Evolutionary conservation across 2,329 filamentous ascomycete genomes (phyloP).

Genomic region (Aspergillus pseudonomiae): DNA sequence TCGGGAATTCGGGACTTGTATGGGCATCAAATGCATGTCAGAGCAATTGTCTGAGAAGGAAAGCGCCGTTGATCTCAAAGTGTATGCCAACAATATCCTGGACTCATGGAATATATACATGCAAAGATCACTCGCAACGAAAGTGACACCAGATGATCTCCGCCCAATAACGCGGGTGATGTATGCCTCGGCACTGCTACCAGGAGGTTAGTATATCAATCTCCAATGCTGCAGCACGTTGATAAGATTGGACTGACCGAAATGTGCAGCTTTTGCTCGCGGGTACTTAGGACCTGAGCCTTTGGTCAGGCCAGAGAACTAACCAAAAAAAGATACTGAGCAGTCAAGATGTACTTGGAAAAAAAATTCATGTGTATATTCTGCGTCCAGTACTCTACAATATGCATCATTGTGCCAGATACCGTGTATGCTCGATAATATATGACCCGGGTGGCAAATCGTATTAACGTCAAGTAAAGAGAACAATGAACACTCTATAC

Average conservation of each 20-base stretch:
- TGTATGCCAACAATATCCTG: constrained; percentile 40
- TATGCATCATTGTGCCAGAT: background rate
- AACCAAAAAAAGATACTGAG: background rate
- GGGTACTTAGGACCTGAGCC: constrained; percentile 42
- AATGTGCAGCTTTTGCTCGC: constrained; percentile 35
- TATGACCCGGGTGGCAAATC: background rate
- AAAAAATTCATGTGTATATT: constrained; percentile 3
- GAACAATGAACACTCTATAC: constrained; percentile 26
- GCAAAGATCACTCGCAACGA: constrained; percentile 36
- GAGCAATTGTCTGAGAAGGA: constrained; percentile 39
- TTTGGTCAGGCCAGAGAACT: background rate
- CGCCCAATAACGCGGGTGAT: constrained; percentile 60
- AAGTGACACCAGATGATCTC: constrained; percentile 47
- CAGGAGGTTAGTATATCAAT: constrained; percentile 53
- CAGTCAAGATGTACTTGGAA: background rate
- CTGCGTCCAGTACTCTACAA: background rate
- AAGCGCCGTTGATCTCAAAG: constrained; percentile 32
- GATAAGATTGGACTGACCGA: background rate
- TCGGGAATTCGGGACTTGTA: constrained; percentile 57
- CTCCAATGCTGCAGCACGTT: background rate
- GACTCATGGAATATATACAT: constrained; percentile 44
- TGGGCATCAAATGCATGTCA: constrained; percentile 51
- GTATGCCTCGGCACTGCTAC: constrained; percentile 59
- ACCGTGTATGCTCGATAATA: background rate
- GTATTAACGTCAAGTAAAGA: constrained; percentile 10